Base-by-base conservation (phyloP, 2,329 filamentous ascomycete genomes). In the Verticillium longisporum region DNA sequence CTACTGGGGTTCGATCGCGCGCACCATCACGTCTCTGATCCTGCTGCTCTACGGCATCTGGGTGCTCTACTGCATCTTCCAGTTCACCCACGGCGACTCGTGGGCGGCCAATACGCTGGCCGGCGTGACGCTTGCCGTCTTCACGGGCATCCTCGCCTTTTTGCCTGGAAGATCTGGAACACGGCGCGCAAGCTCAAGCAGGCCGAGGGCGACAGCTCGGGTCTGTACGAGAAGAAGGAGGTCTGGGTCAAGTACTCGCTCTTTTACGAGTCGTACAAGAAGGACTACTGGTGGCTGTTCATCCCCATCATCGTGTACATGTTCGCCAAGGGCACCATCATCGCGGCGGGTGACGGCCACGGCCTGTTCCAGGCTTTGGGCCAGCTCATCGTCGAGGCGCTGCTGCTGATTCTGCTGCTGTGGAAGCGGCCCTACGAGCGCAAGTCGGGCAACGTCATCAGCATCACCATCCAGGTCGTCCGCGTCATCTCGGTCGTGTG, bases 231-330 rank as follows among this genome's bases (percentile, higher is more conserved):
- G 63, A 84, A 98, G 77, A 96, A 95, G 80, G 54, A 89, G 62
- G 88, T 89, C 50, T 97, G 95, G 93, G 83, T 91, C 73, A 96
- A 95, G 79, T 99, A 99, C 82, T 95, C 91, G 69, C 82, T 97
- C 64, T 98, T 99, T 78, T 99, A 99, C 79, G 95, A 98, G 70
- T 89, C 88, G 68, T 98, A 97, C 82, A 92, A 92, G 78, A 92
- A 90, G 75, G 86, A 88, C 68, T 97, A 94, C 79, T 99, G 95
- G 95, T 98, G 94, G 94, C 77, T 97, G 31, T 98, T 99, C 72
- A 83, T 98, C 14, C 95, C 95, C 0, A 81, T 84, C 63, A 97
- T 98, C 70, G 63, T 92, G 65, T 98, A 98, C 80, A 90, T 93
- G 80, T 92, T 97, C 71, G 88, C 87, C 71, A 95, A 95, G 78